phyloP scores from a whole-genome alignment of 257 asterid genomes.

The Solanum microdontum region DNA sequence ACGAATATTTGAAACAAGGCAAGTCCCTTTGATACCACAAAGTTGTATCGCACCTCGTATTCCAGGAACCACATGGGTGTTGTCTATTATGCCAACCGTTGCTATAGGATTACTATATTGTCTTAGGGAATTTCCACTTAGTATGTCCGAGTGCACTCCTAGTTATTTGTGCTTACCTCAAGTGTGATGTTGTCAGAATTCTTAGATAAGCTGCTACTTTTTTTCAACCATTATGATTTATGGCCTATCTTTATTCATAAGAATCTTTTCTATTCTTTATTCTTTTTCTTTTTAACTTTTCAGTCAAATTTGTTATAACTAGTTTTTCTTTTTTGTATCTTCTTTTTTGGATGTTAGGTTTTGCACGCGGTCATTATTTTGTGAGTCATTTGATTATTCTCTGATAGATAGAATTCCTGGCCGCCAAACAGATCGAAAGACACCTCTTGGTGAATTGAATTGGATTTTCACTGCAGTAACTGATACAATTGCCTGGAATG shows the following conservation, averaged over 20 bases:
- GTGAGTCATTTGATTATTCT: conserved; percentile 72
- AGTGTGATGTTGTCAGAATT: background rate
- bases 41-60: background rate
- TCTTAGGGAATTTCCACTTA: background rate
- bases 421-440: conserved; percentile 94
- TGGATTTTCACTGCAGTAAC: conserved; percentile 99
- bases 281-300: background rate
- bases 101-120: background rate
- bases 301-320: background rate
- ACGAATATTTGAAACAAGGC: background rate
- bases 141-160: background rate
- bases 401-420: conserved; percentile 95
- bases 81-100: background rate
- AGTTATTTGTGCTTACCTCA: background rate
- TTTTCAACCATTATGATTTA: background rate
- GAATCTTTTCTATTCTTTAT: background rate
- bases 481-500: conserved; percentile 99
- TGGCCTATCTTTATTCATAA: background rate
- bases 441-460: conserved; percentile 96
- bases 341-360: conserved; percentile 35
- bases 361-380: conserved; percentile 75
- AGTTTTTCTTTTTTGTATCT: background rate
- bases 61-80: background rate
- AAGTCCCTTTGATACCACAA: background rate
- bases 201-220: background rate